Evolutionary conservation across 2,329 filamentous ascomycete genomes (phyloP).

Genomic region (Elsinoe australis): DNA sequence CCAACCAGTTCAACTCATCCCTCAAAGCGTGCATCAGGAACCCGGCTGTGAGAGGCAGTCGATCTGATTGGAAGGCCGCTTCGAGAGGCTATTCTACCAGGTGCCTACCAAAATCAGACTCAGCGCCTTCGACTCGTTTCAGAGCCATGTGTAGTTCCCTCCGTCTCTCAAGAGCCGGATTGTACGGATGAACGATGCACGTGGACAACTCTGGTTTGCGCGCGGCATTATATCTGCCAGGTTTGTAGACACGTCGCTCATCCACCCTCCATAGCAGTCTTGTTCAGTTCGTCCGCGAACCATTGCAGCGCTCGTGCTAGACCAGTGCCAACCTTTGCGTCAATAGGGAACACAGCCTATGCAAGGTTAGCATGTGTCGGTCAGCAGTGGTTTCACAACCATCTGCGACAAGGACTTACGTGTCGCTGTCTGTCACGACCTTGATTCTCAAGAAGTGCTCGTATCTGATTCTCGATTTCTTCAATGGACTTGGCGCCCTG

Average conservation of each 20-base stretch:
- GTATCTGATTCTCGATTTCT: too few species aligned
- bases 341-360: too few species aligned
- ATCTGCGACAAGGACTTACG: too few species aligned
- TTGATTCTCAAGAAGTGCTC: too few species aligned
- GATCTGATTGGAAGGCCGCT: conserved; percentile 17
- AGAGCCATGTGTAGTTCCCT: conserved; percentile 16
- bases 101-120: conserved; percentile 19
- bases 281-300: too few species aligned
- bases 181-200: conserved; percentile 22
- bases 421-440: too few species aligned
- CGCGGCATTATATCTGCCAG: conserved; percentile 28
- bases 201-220: conserved; percentile 32
- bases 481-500: too few species aligned
- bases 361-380: too few species aligned
- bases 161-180: conserved; percentile 25
- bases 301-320: too few species aligned
- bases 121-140: conserved; percentile 18
- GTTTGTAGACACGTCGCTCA: conserved; percentile 29
- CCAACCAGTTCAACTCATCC: neutral
- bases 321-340: too few species aligned
- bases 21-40: neutral
- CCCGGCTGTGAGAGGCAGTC: neutral
- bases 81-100: conserved; percentile 17
- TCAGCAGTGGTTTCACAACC: too few species aligned
- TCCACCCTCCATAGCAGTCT: too few species aligned